These are phyloP conservation scores for Emmonsia crescens DNA, from an alignment of 2,329 filamentous ascomycete species.

Conservation along the genomic window DNA sequence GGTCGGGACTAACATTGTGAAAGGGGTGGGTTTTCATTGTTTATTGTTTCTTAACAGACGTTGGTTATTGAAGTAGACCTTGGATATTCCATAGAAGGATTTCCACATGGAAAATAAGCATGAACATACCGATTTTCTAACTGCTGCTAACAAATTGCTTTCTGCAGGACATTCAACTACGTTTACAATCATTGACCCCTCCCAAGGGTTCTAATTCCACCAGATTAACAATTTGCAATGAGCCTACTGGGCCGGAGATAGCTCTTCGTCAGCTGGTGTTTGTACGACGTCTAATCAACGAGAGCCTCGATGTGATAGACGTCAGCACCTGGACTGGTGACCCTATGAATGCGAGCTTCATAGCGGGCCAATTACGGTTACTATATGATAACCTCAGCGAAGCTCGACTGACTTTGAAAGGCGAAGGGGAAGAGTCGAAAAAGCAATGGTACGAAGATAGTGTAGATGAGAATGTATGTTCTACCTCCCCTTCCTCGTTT, in stretches of 20 bases:
- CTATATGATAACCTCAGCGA: slow-evolving; percentile 51
- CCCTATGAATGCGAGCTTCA: slow-evolving; percentile 46
- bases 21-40: slow-evolving; percentile 56
- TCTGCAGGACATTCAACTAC: slow-evolving; percentile 60
- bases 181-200: slow-evolving; percentile 46
- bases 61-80: not conserved
- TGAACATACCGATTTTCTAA: not conserved
- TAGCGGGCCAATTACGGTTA: slow-evolving; percentile 47
- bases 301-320: slow-evolving; percentile 71
- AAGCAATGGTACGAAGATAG: slow-evolving; percentile 47
- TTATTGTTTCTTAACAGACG: not conserved
- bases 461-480: slow-evolving; percentile 46
- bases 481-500: not conserved
- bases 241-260: slow-evolving; percentile 46
- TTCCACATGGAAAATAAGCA: too few relatives aligned
- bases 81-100: not conserved
- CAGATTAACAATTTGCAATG: slow-evolving; percentile 42
- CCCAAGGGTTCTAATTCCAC: slow-evolving; percentile 42
- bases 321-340: slow-evolving; percentile 64
- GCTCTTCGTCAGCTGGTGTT: slow-evolving; percentile 59
- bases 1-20: slow-evolving; percentile 80
- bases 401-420: slow-evolving; percentile 49
- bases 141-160: not conserved
- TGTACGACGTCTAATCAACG: slow-evolving; percentile 66
- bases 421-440: slow-evolving; percentile 39